A percentile compares a stretch with the other conserved stretches of the same genome.
phyloP scores from a whole-genome alignment of 2,329 filamentous ascomycete genomes.

The Sclerotinia glacialis region DNA sequence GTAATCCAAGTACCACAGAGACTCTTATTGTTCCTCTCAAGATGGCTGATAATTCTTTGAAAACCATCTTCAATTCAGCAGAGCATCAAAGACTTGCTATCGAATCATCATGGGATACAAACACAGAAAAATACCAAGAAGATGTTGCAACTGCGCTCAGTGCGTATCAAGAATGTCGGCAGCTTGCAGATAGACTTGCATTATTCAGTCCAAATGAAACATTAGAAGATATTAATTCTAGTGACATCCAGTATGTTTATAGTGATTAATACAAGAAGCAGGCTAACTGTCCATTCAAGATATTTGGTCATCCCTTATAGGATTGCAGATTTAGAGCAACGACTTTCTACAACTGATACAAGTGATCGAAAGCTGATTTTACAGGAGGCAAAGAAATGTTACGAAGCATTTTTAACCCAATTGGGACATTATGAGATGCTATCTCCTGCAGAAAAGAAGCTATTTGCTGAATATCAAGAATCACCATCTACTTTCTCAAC shows the following conservation, averaged over 20 bases:
- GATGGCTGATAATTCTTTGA: slow-evolving; percentile 48
- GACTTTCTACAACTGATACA: slow-evolving; percentile 50
- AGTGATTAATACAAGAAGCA: not conserved
- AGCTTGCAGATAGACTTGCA: slow-evolving; percentile 66
- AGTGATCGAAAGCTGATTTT: slow-evolving; percentile 62
- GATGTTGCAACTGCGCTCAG: slow-evolving; percentile 65
- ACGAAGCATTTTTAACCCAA: slow-evolving; percentile 74
- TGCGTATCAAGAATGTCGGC: slow-evolving; percentile 70
- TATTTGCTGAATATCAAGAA: slow-evolving; percentile 72
- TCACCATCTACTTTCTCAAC: slow-evolving; percentile 71
- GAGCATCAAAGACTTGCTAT: slow-evolving; percentile 56
- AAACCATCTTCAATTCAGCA: slow-evolving; percentile 52
- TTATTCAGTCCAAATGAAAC: slow-evolving; percentile 91
- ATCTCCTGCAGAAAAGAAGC: slow-evolving; percentile 58
- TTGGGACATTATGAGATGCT: slow-evolving; percentile 79
- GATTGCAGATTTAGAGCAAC: slow-evolving; percentile 75
- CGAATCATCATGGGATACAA: slow-evolving; percentile 62
- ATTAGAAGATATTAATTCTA: slow-evolving; percentile 80
- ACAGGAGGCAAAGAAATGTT: slow-evolving; percentile 61
- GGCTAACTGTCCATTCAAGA: slow-evolving; percentile 42
- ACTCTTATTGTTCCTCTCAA: slow-evolving; percentile 26
- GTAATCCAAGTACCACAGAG: not conserved
- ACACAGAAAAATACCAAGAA: slow-evolving; percentile 63
- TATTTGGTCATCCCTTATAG: slow-evolving; percentile 76
- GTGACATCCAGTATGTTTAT: slow-evolving; percentile 67